Evolutionary conservation across 2,329 filamentous ascomycete genomes (phyloP).

Genomic region (Sporothrix dimorphospora): DNA sequence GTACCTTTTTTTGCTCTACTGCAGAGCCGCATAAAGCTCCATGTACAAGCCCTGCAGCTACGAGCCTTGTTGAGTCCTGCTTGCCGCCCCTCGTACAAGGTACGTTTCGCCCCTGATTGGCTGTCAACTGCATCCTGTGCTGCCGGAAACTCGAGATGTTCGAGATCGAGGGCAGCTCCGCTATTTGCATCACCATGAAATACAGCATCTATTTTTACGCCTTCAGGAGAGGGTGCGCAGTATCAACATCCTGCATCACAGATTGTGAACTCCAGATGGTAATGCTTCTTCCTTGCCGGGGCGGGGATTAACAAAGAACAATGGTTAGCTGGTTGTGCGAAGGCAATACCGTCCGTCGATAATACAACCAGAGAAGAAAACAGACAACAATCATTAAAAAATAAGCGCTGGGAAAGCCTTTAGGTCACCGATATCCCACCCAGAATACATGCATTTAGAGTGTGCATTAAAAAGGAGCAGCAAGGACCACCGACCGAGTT

Average conservation of each 20-base stretch:
- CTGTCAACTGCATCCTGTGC: not conserved
- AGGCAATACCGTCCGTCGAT: too few relatives aligned
- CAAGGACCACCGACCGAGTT: not conserved
- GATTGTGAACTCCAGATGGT: not conserved
- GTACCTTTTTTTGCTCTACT: not conserved
- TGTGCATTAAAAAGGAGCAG: not conserved
- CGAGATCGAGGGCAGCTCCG: conserved; percentile 15
- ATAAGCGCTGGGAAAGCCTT: not conserved
- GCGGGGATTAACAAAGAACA: too few relatives aligned
- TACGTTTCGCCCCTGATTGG: not conserved
- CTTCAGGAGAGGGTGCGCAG: not conserved
- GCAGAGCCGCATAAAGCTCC: conserved; percentile 15
- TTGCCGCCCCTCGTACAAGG: conserved; percentile 7
- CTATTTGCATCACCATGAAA: not conserved
- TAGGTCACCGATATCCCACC: not conserved
- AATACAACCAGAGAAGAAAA: not conserved
- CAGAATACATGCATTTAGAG: not conserved
- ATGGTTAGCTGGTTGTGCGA: too few relatives aligned
- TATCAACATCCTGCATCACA: too few relatives aligned
- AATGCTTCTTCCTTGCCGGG: not conserved
- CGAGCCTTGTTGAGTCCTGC: not conserved
- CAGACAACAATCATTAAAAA: not conserved
- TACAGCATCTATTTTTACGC: conserved; percentile 14
- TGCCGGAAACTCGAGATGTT: conserved; percentile 24
- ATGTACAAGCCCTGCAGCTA: not conserved